These are phyloP conservation scores for Saccharomyces pastorianus DNA, from an alignment of 1,139 yeast genomes.

Conservation along the genomic window DNA sequence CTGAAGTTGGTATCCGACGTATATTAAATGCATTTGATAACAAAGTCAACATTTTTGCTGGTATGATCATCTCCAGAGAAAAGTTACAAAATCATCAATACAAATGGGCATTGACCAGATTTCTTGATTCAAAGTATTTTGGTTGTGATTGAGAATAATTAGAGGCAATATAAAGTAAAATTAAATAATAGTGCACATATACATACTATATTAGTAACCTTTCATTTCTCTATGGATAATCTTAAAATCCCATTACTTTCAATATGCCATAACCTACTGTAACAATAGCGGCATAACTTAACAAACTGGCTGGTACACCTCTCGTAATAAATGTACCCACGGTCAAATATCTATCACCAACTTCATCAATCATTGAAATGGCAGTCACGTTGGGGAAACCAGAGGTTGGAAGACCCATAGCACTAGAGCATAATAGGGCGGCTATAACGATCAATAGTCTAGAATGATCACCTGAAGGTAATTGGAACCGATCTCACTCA, in stretches of 20 bases:
- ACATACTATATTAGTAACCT: background rate
- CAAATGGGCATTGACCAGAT: constrained; percentile 54
- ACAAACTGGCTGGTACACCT: constrained; percentile 78
- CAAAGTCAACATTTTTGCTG: constrained; percentile 58
- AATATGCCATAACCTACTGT: constrained; percentile 76
- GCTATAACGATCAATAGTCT: constrained; percentile 70
- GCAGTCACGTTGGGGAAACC: constrained; percentile 97
- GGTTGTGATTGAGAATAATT: constrained; percentile 37
- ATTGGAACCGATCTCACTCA: constrained; percentile 74
- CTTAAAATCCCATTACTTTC: constrained; percentile 46
- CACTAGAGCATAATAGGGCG: constrained; percentile 78
- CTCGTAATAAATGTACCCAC: constrained; percentile 77
- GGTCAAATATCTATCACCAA: constrained; percentile 76
- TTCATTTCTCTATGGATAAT: background rate
- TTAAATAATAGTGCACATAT: background rate
- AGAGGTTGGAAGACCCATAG: constrained; percentile 94
- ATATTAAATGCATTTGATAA: constrained; percentile 64
- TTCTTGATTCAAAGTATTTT: constrained; percentile 70
- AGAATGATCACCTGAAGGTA: constrained; percentile 42
- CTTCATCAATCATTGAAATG: constrained; percentile 81
- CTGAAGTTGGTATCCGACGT: constrained; percentile 74
- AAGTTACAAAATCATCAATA: constrained; percentile 22
- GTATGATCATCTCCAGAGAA: constrained; percentile 44
- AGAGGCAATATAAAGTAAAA: background rate
- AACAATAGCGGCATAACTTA: constrained; percentile 60